Base-by-base conservation (phyloP, 805 yeast genomes). In the Candida insectorum region DNA sequence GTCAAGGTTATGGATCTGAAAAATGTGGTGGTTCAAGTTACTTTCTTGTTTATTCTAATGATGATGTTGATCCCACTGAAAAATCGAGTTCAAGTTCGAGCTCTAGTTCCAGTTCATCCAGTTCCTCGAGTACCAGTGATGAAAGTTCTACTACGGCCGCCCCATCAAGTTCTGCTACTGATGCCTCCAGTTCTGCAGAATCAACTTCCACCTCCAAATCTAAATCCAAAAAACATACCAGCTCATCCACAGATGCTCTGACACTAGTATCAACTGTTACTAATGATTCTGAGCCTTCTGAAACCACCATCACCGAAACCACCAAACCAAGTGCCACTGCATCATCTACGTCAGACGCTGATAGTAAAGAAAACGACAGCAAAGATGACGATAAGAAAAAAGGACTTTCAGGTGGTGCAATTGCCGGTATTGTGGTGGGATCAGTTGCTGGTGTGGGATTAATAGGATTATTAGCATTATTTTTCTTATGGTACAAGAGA, bases 391-490 rank as follows among this genome's bases (percentile, higher is more conserved):
- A 27, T 7, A 22, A 28, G 13, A 27, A 19, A 2, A 34, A 30
- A n/a, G 40, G 52, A 8, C 37, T 63, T n/a, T 57, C 67, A 2
- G 56, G 58, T 3, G 71, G 71, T 9, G 60, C 58, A 16, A 65
- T 66, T 30, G 71, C 63, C 4, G 73, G 73, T 7, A 60, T 59
- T 2, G 70, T 62, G 2, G 58, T 66, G n/a, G 73, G 71, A 4
- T 47, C 62, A 5, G 45, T 65, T 4, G 67, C 57, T 0, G 73
- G 73, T 5, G 60, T 51, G 6, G 63, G 52, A 14, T 23, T 40
- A 4, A 17, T 64, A 14, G 59, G 50, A 3, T 71, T 63, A 1
- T 58, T 60, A 5, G 43, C 72, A 7, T 51, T 71, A 5, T 49
- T 72, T 28, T 58, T 75, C 47, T 44, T 74, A 20, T 46, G 67